Evolutionary conservation across 2,329 filamentous ascomycete species (phyloP).

Genomic region (Hirsutella thompsonii): DNA sequence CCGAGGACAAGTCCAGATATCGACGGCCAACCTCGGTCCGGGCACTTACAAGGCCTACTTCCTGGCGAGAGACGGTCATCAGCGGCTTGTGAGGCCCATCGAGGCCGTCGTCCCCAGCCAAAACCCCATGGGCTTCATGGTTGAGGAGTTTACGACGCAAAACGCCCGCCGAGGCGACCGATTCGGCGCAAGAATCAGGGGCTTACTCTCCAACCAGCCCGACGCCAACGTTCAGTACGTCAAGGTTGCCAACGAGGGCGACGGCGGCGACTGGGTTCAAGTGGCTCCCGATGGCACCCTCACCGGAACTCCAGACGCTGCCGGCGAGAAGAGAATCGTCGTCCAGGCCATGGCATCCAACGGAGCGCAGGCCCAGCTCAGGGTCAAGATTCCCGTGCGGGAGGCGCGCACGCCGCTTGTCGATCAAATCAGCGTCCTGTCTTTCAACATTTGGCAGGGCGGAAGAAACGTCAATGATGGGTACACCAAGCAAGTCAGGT

Average conservation of each 20-base stretch:
- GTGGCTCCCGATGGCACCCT: conserved; percentile 19
- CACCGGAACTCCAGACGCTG: conserved; percentile 18
- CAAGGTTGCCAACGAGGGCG: conserved; percentile 5
- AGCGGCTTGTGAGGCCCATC: conserved; percentile 20
- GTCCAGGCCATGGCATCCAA: conserved; percentile 15
- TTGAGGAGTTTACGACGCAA: conserved; percentile 15
- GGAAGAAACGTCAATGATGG: conserved; percentile 21
- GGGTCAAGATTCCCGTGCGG: conserved; percentile 20
- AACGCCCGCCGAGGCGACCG: conserved; percentile 21
- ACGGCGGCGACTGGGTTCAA: conserved; percentile 16
- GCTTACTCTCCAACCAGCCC: conserved; percentile 17
- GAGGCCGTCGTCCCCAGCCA: conserved; percentile 12
- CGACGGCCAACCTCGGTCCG: conserved; percentile 10
- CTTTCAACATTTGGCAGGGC: conserved; percentile 27
- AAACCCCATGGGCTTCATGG: conserved; percentile 16
- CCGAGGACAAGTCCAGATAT: conserved; percentile 15
- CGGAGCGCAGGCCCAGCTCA: conserved; percentile 11
- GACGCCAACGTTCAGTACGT: conserved; percentile 14
- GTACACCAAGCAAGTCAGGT: conserved; percentile 24
- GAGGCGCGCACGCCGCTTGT: conserved; percentile 14
- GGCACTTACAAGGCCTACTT: conserved; percentile 24
- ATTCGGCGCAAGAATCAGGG: conserved; percentile 18
- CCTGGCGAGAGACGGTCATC: conserved; percentile 21
- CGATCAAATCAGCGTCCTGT: conserved; percentile 19
- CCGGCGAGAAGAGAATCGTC: conserved; percentile 9